Evolutionary conservation across 805 yeast species (phyloP), one percentile per base, ranked within the genome.

Genomic region (Cyberlindnera veronae): DNA sequence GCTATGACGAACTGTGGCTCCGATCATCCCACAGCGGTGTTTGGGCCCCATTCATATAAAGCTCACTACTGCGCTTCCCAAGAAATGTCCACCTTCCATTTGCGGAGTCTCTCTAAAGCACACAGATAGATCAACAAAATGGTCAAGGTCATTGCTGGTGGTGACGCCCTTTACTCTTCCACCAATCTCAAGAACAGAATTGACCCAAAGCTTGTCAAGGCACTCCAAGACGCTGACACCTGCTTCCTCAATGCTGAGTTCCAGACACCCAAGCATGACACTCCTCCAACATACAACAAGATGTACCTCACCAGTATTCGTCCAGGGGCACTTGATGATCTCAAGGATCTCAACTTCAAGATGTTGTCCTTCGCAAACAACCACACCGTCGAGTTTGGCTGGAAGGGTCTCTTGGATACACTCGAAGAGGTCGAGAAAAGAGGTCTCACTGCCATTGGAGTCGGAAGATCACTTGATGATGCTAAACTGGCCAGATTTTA

Each of bases 211-310:
- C 46, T 57, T 20, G 50, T 53, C 24, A 46, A 46, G 15, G 48
- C 47, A 22, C 47, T 57, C 16, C 33, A 42, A n/a, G 47, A 39
- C 18, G 39, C 56, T 12, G 62, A 56, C 42, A 57, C 54, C 3
- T 50, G 47, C 27, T 54, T 55, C 41, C 54, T 48, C 16, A 57
- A 57, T 42, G 58, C 59, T 6, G 61, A 57, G 45, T 55, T 57
- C 45, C 54, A 57, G 21, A 48, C 55, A n/a, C 60, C 61, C 19
- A 50, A 55, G 38, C 41, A 50, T 4, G 54, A 49, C 10, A 42
- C 53, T 19, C 56, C 59, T 3, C 52, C 60, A 10, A 57, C 58
- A 4, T 53, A 53, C 34, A 57, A 54, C 26, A 53, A 57, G 48
- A 40, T 46, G 19, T 57, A 55, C 43, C 46, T 49, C 29, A 57